These are phyloP conservation scores for Aureobasidium musti DNA, from an alignment of 2,329 filamentous ascomycete species.

Conservation along the genomic window DNA sequence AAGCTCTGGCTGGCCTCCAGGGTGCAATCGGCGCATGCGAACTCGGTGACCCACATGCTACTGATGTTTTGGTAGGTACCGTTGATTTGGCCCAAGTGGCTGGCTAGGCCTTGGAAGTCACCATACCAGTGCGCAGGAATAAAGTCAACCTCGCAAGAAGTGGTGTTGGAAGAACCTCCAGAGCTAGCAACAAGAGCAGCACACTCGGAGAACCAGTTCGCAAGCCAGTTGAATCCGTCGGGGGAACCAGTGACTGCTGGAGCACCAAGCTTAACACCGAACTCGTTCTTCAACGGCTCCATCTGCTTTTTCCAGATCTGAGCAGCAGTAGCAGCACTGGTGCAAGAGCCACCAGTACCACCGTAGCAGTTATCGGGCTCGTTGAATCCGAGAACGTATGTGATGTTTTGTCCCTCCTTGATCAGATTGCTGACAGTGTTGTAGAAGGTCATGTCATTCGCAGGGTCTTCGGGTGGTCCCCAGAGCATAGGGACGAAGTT, in stretches of 20 bases:
- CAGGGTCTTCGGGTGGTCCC: conserved; percentile 54
- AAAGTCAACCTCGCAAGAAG: conserved; percentile 53
- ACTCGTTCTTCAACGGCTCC: conserved; percentile 63
- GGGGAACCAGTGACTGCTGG: conserved; percentile 68
- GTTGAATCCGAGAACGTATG: conserved; percentile 73
- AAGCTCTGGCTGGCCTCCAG: conserved; percentile 63
- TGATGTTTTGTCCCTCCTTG: conserved; percentile 58
- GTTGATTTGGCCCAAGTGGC: conserved; percentile 63
- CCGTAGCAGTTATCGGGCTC: conserved; percentile 66
- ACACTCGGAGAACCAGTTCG: conserved; percentile 64
- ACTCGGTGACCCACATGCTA: conserved; percentile 76
- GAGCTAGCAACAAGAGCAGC: conserved; percentile 30
- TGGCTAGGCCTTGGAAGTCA: conserved; percentile 67
- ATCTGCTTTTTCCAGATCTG: conserved; percentile 70
- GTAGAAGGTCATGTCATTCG: conserved; percentile 61
- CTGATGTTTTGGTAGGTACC: conserved; percentile 53
- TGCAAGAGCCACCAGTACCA: conserved; percentile 66
- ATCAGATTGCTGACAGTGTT: conserved; percentile 60
- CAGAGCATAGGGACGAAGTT: conserved; percentile 83
- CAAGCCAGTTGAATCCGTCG: conserved; percentile 66
- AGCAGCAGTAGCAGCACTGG: conserved; percentile 64
- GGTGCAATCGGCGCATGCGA: conserved; percentile 60
- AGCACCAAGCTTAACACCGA: conserved; percentile 67
- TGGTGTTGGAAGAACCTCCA: conserved; percentile 34
- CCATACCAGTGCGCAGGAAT: conserved; percentile 60